Conservation (phyloP, 106 monocot species). For the Platanthera guangdongensis region DNA sequence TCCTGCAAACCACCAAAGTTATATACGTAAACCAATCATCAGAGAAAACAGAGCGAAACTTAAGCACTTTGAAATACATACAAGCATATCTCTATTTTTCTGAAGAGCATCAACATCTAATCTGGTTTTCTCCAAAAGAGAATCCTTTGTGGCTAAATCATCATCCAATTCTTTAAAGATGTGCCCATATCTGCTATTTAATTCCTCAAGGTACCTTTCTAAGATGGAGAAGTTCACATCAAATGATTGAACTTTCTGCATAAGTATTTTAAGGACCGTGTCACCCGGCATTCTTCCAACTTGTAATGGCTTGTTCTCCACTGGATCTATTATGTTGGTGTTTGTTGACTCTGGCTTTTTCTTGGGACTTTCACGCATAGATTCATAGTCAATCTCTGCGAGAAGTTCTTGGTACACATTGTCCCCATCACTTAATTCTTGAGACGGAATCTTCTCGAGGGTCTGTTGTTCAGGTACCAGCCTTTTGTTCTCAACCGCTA, state of each 20-base stretch:
- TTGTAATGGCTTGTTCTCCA: constrained; percentile 36
- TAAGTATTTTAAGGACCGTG: constrained; percentile 75
- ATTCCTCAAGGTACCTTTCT: constrained; percentile 70
- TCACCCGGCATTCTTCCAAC: constrained; percentile 83
- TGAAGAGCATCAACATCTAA: constrained; percentile 49
- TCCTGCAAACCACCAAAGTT: constrained; percentile 23
- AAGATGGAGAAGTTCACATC: constrained; percentile 77
- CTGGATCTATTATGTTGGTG: constrained; percentile 21
- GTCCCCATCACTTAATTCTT: constrained; percentile 29
- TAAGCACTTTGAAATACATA: constrained; percentile 25
- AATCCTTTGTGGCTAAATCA: constrained; percentile 50
- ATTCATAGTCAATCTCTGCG: constrained; percentile 22
- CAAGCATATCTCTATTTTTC: constrained; percentile 36
- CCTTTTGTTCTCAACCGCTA: constrained; percentile 39
- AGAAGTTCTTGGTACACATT: constrained; percentile 14
- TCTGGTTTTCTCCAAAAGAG: constrained; percentile 39
- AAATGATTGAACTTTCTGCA: constrained; percentile 79
- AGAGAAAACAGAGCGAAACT: neutral
- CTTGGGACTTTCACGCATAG: constrained; percentile 21
- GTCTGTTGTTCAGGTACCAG: constrained; percentile 30
- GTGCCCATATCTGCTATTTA: constrained; percentile 66
- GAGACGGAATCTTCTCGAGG: constrained; percentile 12
- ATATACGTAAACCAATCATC: neutral
- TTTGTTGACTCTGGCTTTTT: constrained; percentile 21
- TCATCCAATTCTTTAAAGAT: constrained; percentile 78